Evolutionary conservation across 2,329 filamentous ascomycete genomes (phyloP).

Genomic region (Berkeleyomyces rouxiae): DNA sequence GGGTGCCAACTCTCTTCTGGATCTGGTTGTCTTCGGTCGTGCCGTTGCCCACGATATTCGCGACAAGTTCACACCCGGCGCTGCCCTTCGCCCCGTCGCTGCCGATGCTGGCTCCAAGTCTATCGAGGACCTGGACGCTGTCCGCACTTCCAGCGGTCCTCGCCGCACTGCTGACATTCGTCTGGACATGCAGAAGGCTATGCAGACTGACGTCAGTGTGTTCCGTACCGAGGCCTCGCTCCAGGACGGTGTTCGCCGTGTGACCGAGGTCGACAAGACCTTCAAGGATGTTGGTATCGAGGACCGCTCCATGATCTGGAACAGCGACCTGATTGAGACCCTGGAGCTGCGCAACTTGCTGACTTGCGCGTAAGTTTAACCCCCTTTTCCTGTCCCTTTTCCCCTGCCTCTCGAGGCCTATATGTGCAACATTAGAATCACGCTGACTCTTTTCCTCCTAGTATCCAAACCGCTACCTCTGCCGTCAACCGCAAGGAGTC

Average conservation of each 20-base stretch:
- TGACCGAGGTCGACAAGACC: conserved; percentile 64
- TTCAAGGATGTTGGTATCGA: conserved; percentile 82
- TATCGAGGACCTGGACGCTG: conserved; percentile 69
- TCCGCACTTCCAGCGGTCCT: conserved; percentile 68
- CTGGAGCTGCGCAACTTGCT: conserved; percentile 88
- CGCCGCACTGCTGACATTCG: conserved; percentile 82
- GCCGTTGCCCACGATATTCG: conserved; percentile 94
- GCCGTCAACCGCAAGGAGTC: conserved; percentile 94
- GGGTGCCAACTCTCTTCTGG: conserved; percentile 93
- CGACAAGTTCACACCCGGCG: conserved; percentile 76
- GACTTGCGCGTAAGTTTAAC: conserved; percentile 70
- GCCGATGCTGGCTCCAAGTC: conserved; percentile 80
- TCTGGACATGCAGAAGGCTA: conserved; percentile 88
- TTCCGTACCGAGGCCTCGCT: conserved; percentile 91
- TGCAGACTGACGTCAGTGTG: conserved; percentile 93
- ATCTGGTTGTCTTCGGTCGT: conserved; percentile 93
- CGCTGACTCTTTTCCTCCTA: conserved; percentile 20
- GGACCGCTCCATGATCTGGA: conserved; percentile 99
- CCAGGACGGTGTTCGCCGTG: conserved; percentile 82
- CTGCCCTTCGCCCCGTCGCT: conserved; percentile 60
- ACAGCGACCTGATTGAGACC: conserved; percentile 91
- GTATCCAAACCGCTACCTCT: conserved; percentile 75
- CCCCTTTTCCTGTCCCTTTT: neutral
- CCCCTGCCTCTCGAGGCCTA: neutral
- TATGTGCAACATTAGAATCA: conserved; percentile 9